These are phyloP conservation scores for Marasmius fiardii DNA, from an alignment of 1,284 basidiomycete genomes.

Conservation along the genomic window DNA sequence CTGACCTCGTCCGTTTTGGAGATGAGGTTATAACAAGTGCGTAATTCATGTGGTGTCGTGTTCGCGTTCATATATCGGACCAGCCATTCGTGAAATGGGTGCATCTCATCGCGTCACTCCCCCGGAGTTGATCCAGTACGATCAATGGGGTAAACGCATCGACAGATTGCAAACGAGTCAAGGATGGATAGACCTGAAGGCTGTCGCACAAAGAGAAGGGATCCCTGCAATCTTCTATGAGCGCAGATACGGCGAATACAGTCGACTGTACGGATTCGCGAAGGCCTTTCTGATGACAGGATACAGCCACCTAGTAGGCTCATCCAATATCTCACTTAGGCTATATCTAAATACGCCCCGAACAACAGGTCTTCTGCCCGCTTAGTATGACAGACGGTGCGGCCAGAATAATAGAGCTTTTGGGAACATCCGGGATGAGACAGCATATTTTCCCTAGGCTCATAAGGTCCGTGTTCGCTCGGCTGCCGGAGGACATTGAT, in stretches of 20 bases:
- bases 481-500: background rate
- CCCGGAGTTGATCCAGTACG: conserved; percentile 59
- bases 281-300: conserved; percentile 59
- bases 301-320: conserved; percentile 57
- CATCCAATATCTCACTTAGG: background rate
- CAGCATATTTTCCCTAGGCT: conserved; percentile 52
- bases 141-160: conserved; percentile 65
- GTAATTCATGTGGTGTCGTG: background rate
- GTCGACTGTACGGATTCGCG: conserved; percentile 60
- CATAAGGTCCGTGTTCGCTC: conserved; percentile 42
- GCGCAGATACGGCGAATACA: conserved; percentile 52
- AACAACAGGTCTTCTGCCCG: conserved; percentile 62
- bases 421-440: conserved; percentile 60
- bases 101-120: conserved; percentile 32
- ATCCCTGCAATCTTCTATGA: conserved; percentile 63
- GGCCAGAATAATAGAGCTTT: conserved; percentile 67
- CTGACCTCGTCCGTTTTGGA: conserved; percentile 54
- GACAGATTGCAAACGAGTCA: conserved; percentile 67
- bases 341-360: background rate
- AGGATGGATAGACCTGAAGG: conserved; percentile 71
- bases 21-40: conserved; percentile 50
- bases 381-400: conserved; percentile 78
- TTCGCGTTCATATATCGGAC: background rate
- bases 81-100: conserved; percentile 49
- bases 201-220: conserved; percentile 67